A percentile compares a stretch with the other conserved stretches of the same genome.
phyloP scores from a whole-genome alignment of 225 moss, liverwort and hornwort genomes.

The Bryoerythrophyllum caledonicum region DNA sequence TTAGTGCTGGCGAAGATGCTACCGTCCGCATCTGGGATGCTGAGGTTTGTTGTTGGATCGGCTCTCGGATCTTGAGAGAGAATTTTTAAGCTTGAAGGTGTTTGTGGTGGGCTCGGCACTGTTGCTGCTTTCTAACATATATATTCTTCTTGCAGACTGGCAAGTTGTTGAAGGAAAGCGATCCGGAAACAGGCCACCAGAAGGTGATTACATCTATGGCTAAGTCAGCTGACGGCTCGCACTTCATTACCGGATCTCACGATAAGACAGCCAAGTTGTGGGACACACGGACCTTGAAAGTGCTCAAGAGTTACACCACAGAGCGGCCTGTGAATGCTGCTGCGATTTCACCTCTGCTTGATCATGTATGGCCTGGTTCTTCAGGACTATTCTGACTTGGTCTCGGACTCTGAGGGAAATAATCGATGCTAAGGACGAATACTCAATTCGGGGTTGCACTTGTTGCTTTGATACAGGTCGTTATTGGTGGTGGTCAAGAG shows the following conservation, averaged over 20 bases:
- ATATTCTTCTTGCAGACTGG: constrained; percentile 52
- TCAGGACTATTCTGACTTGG: not conserved
- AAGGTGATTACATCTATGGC: constrained; percentile 77
- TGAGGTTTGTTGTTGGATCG: constrained; percentile 49
- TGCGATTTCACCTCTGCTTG: constrained; percentile 79
- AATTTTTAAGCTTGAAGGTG: not conserved
- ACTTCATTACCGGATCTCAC: constrained; percentile 89
- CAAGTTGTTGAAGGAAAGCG: constrained; percentile 84
- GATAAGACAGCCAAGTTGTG: constrained; percentile 92
- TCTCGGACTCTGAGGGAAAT: not conserved
- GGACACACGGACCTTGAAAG: constrained; percentile 82
- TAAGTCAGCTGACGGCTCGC: constrained; percentile 82
- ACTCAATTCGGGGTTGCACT: not conserved
- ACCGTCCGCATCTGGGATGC: constrained; percentile 90
- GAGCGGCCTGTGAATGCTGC: constrained; percentile 95
- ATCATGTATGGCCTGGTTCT: constrained; percentile 53
- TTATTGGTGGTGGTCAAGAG: constrained; percentile 97
- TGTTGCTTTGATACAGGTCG: constrained; percentile 48
- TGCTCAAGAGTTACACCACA: constrained; percentile 78
- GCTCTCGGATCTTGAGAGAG: not conserved
- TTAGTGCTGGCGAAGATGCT: constrained; percentile 91
- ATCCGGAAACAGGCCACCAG: constrained; percentile 77
- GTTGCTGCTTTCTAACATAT: not conserved
- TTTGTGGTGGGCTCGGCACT: not conserved
- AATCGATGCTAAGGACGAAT: constrained; percentile 9